These are phyloP conservation scores for Fraxinus angustifolia DNA, from an alignment of 305 asterid species.

Conservation along the genomic window DNA sequence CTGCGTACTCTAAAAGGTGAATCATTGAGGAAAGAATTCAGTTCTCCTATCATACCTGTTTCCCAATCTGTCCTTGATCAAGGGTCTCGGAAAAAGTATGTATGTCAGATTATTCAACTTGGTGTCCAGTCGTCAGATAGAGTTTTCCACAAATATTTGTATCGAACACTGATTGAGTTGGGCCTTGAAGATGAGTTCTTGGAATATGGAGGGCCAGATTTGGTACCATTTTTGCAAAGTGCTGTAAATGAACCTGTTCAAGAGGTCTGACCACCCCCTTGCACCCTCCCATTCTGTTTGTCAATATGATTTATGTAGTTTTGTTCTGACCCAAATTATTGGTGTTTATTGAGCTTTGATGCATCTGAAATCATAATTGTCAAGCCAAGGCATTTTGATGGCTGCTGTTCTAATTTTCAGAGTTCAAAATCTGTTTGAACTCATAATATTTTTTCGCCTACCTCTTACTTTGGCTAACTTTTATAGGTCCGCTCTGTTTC, in stretches of 20 bases:
- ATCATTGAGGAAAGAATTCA: slow-evolving; percentile 58
- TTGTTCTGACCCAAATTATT: slow-evolving; percentile 5
- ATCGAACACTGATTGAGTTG: slow-evolving; percentile 69
- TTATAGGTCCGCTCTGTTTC: slow-evolving; percentile 54
- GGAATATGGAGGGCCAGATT: slow-evolving; percentile 92
- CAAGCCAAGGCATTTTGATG: slow-evolving; percentile 12
- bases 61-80: slow-evolving; percentile 71
- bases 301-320: slow-evolving; percentile 14
- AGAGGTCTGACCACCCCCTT: slow-evolving; percentile 48
- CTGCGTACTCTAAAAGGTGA: slow-evolving; percentile 75
- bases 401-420: slow-evolving; percentile 9
- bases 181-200: slow-evolving; percentile 89
- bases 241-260: slow-evolving; percentile 66
- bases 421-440: slow-evolving; percentile 12
- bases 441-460: slow-evolving; percentile 8
- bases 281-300: slow-evolving; percentile 1
- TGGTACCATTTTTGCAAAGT: slow-evolving; percentile 89
- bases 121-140: slow-evolving; percentile 91
- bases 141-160: slow-evolving; percentile 75
- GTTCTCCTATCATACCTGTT: slow-evolving; percentile 79
- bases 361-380: slow-evolving; percentile 4
- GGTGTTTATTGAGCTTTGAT: slow-evolving; percentile 21
- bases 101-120: slow-evolving; percentile 85
- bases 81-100: slow-evolving; percentile 68
- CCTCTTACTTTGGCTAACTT: not conserved